Evolutionary conservation across 192 early-diverging fungal species (phyloP), one percentile per base, ranked within the genome.

Genomic region (Mortierella claussenii): DNA sequence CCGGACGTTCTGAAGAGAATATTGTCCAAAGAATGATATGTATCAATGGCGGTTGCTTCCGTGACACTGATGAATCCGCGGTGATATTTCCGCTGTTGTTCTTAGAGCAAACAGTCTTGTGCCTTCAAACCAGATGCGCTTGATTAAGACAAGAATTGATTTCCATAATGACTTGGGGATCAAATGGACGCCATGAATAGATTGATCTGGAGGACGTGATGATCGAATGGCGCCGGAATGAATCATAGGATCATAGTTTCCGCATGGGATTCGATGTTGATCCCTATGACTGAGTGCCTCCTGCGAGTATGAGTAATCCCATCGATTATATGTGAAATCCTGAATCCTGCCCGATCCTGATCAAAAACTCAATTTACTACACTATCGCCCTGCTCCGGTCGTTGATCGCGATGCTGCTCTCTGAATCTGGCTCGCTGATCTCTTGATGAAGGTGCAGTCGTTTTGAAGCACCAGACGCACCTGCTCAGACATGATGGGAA

Each of bases 401-500:
- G n/a, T n/a, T n/a, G n/a, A n/a, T n/a, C n/a, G n/a, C n/a, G n/a
- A n/a, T n/a, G n/a, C n/a, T n/a, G n/a, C n/a, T n/a, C n/a, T n/a
- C n/a, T n/a, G n/a, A n/a, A n/a, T n/a, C n/a, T n/a, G n/a, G n/a
- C n/a, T n/a, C n/a, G n/a, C n/a, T n/a, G n/a, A n/a, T n/a, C n/a
- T n/a, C n/a, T n/a, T n/a, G n/a, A n/a, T n/a, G n/a, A n/a, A n/a
- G n/a, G n/a, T n/a, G n/a, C 28, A 12, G 24, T 40, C n/a, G 13
- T n/a, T 49, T 20, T 36, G 8, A n/a, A 36, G 26, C 24, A 26
- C 11, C 68, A 53, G 50, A 75, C 70, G 63, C 70, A 75, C 70
- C 70, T 75, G 70, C 70, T 75, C 70, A 75, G 70, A 75, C 70
- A 75, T 75, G 70, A 75, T 75, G 70, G 70, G 70, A 75, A 75